Base-by-base conservation (phyloP, 2,329 filamentous ascomycete species). In the Diplodia sapinea region DNA sequence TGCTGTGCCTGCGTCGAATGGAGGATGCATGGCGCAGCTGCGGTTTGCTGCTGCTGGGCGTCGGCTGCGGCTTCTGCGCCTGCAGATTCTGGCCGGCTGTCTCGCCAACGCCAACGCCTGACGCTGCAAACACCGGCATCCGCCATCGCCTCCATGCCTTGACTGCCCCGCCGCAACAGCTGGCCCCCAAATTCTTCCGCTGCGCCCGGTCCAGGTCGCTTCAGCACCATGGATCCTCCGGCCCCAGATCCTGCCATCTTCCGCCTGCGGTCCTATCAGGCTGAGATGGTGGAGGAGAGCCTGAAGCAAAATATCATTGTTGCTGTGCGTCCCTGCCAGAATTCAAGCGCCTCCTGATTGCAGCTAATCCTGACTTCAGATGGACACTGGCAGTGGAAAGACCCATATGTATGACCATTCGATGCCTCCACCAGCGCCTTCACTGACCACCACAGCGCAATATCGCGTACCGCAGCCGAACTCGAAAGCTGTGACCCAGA, bases 361-460 rank as follows among this genome's bases (percentile, higher is more conserved):
- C 13, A n/a, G 31, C 54, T 66, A 38, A 59, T 49, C 4, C 8
- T 7, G 29, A 20, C 15, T 15, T 9, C 62, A 75, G 72, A 83
- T 83, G 80, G 81, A 83, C 63, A 84, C 82, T 2, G 82, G 82
- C 33, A 81, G 79, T 68, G 82, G 82, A 13, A 84, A 84, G 71
- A 84, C 82, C 15, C 79, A 82, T 57, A 78, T 84, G 77, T 77
- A 70, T 51, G 13, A 63, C 51, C 59, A 49, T 15, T 43, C 47
- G 33, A 40, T 7, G n/a, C 4, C 17, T 23, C 15, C 15, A 55
- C 29, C 23, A 1, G 3, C 15, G 9, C 15, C 31, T 4, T 15
- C 55, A 52, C 40, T 51, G 40, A 67, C 23, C 23, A 31, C n/a
- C 55, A 2, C 33, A 68, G 66, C 13, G 57, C 59, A 29, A 63